These are phyloP conservation scores for Teunomyces tritomae DNA, from an alignment of 805 yeast genomes.

Conservation along the genomic window DNA sequence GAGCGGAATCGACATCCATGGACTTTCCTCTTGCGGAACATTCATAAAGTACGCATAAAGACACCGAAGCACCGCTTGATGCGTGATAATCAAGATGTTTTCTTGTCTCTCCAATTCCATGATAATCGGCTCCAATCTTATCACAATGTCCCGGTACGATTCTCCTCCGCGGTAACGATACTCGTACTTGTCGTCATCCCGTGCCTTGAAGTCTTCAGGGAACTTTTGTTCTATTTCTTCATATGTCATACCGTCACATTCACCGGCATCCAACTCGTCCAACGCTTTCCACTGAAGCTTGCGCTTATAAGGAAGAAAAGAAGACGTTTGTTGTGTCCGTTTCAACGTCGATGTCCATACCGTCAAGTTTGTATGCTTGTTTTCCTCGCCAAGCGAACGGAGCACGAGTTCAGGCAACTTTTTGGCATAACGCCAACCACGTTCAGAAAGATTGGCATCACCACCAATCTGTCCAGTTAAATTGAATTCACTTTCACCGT, in stretches of 20 bases:
- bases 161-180: conserved; percentile 98
- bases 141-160: conserved; percentile 91
- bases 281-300: conserved; percentile 94
- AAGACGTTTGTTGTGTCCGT: conserved; percentile 92
- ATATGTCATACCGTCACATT: conserved; percentile 92
- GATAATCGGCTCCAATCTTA: conserved; percentile 92
- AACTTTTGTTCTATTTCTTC: conserved; percentile 81
- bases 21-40: conserved; percentile 94
- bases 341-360: conserved; percentile 94
- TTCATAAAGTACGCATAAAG: conserved; percentile 98
- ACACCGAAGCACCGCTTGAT: conserved; percentile 95
- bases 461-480: conserved; percentile 96
- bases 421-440: conserved; percentile 81
- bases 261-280: conserved; percentile 96
- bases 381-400: conserved; percentile 59
- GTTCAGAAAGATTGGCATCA: conserved; percentile 77
- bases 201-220: conserved; percentile 93
- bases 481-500: conserved; percentile 92
- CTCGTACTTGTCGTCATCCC: conserved; percentile 94
- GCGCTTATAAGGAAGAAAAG: conserved; percentile 67
- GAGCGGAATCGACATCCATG: conserved; percentile 98
- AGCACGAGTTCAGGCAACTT: conserved; percentile 76
- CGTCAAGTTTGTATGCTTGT: conserved; percentile 56
- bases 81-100: conserved; percentile 91
- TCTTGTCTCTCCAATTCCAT: conserved; percentile 98